Evolutionary conservation across 768 basidiomycete genomes (phyloP), one percentile per base, ranked within the genome.

Genomic region (Serpula lacrymans): DNA sequence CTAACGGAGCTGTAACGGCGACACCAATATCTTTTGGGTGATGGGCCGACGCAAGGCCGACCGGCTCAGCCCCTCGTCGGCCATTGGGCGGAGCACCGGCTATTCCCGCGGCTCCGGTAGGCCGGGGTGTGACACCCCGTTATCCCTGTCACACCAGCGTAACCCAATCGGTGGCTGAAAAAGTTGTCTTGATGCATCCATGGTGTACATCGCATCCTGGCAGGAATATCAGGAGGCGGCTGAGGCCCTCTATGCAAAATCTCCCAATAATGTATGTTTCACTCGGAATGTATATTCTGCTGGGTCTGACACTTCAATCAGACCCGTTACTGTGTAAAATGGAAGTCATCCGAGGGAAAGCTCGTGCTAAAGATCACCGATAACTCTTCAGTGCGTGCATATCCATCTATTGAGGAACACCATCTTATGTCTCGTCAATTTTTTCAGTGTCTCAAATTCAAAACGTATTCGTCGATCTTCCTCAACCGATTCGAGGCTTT

Each of bases 401-500:
- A 22, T n/a, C 14, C 22, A 27, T 18, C 24, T 24, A 37, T 22
- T 43, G 16, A 14, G 16, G 10, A 35, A n/a, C 16, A 5, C 10
- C 7, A 22, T 34, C 17, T 13, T 5, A 23, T 37, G 5, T 37
- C 14, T 26, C 22, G 8, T 32, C 20, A 4, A 18, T n/a, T n/a
- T n/a, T 39, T 33, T 5, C 59, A 98, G 95, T 95, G 92, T 61
- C 73, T 97, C 52, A 96, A 94, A 64, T 97, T 95, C 73, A 92
- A 94, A 64, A 95, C 94, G 2, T 82, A 84, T 52, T 96, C 93
- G 3, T 90, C 88, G 37, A 84, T 95, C 58, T 91, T 90, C 66
- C 82, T 98, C 48, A 96, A 97, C 72, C 87, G 94, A 51, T 97
- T 98, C 67, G 93, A 97, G 63, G 75, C 84, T 6, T 74, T 98